Conservation (phyloP, 371 early-diverging fungal genomes). For the Funneliformis caledonium region DNA sequence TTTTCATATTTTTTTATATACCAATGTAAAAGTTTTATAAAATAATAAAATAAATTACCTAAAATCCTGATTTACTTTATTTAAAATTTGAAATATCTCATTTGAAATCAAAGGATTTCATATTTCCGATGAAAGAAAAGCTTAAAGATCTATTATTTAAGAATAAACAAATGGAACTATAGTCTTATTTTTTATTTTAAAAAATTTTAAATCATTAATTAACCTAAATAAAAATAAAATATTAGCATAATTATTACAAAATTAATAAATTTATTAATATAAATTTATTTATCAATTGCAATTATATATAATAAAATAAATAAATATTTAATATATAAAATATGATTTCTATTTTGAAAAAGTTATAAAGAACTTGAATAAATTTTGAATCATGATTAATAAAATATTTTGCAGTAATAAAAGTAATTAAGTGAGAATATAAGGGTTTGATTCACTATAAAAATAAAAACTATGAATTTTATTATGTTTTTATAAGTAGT, state of each 20-base stretch:
- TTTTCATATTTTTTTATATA: background rate
- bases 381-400: background rate
- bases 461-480: too few species aligned
- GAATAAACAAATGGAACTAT: background rate
- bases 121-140: background rate
- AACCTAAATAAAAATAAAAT: background rate
- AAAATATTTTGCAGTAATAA: background rate
- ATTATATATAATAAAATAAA: too few species aligned
- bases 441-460: background rate
- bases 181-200: background rate
- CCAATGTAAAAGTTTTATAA: background rate
- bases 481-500: too few species aligned
- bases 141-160: background rate
- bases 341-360: background rate
- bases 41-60: background rate
- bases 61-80: background rate
- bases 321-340: too few species aligned
- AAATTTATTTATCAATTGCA: too few species aligned
- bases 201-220: constrained; percentile 4
- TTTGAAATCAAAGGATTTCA: background rate
- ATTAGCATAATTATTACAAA: too few species aligned
- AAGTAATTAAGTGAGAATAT: background rate
- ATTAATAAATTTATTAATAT: too few species aligned
- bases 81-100: background rate
- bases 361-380: background rate